Evolutionary conservation across 2,329 filamentous ascomycete species (phyloP).

Genomic region (Clonostachys rhizophaga): DNA sequence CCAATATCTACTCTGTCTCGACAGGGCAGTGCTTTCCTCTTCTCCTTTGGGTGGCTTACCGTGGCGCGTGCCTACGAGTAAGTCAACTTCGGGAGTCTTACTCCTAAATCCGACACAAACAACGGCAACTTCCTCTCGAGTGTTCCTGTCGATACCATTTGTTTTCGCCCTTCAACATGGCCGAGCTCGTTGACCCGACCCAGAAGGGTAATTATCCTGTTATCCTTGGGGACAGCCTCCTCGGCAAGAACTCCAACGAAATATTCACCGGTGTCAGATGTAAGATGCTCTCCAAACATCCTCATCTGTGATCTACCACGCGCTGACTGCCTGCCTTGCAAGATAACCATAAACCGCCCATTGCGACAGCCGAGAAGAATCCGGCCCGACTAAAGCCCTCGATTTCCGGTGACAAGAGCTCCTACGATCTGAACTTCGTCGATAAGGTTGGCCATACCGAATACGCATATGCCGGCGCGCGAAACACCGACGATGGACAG

Average conservation of each 20-base stretch:
- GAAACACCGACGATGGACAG: constrained; percentile 50
- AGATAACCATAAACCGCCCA: constrained; percentile 61
- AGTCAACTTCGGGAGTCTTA: too few species aligned
- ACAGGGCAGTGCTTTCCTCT: too few species aligned
- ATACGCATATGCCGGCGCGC: constrained; percentile 57
- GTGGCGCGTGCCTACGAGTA: too few species aligned
- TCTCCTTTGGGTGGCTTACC: too few species aligned
- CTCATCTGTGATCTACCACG: background rate
- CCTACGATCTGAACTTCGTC: constrained; percentile 51
- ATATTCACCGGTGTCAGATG: constrained; percentile 58
- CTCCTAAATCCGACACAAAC: too few species aligned
- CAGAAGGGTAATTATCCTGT: constrained; percentile 59
- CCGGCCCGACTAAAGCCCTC: constrained; percentile 45
- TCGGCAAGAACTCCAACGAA: constrained; percentile 51
- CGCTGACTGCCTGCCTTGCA: background rate
- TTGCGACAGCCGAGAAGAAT: constrained; percentile 40
- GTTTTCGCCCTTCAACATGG: constrained; percentile 9
- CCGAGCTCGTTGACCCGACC: constrained; percentile 51
- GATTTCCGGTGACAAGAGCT: constrained; percentile 38
- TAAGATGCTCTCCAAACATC: constrained; percentile 23
- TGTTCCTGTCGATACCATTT: too few species aligned
- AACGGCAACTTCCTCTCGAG: too few species aligned
- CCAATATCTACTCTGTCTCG: too few species aligned
- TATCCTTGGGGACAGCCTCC: constrained; percentile 56
- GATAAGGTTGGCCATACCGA: constrained; percentile 42